Base-by-base conservation (phyloP, 345 rosid species). In the Salix caprea region DNA sequence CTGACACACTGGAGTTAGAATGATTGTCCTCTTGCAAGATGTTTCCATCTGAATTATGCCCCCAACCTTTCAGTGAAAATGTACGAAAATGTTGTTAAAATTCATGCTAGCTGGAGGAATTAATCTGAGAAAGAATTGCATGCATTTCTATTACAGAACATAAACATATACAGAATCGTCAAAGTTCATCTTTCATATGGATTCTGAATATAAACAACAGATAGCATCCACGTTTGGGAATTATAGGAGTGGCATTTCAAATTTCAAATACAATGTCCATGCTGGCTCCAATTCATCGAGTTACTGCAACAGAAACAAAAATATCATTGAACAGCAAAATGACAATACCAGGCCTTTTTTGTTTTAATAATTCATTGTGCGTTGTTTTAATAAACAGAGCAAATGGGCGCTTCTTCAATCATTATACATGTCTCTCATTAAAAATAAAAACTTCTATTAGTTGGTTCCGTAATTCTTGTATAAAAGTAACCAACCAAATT, bases 1-100 rank as follows among this genome's bases (percentile, higher is more conserved):
- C 85, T 40, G 84, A 64, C 65, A 69, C 80, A 73, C 81, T 74
- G 72, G 81, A 78, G 37, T 68, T 56, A n/a, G 74, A 54, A 60
- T 86, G 79, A 81, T 75, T 70, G 40, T 44, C 80, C 71, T 82
- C 83, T 82, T 65, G 81, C 62, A 79, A 60, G 70, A 75, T 76
- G 56, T 80, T 81, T 79, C 79, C 79, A 56, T 65, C 75, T 67
- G 84, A 54, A 72, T 79, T 85, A 70, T 77, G 78, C 69, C 78
- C 80, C 54, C 76, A 78, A 78, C 76, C 61, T 15, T 11, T 44
- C 12, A 82, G 70, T 46, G 84, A 82, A 60, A 74, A 86, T 80
- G 89, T 83, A 76, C 24, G 9, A n/a, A 64, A 62, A 44, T n/a
- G 0, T 64, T 30, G 65, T 15, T 32, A 46, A 46, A 24, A 48